Conservation (phyloP, 2,329 filamentous ascomycete species). For the Cercospora sp. region DNA sequence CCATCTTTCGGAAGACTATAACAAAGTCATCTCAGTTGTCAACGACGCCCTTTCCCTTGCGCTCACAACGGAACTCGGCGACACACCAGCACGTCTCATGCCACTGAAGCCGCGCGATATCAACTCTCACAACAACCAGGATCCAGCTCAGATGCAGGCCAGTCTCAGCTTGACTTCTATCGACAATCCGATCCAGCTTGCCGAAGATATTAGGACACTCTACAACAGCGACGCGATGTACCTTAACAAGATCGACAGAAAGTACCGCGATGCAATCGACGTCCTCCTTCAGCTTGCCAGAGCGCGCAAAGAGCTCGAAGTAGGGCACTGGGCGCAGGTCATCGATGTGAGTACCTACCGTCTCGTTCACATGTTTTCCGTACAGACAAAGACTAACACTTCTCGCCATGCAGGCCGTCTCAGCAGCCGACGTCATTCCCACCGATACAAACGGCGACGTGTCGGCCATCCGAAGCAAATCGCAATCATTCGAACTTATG, state of each 20-base stretch:
- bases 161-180: conserved; percentile 68
- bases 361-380: neutral
- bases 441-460: conserved; percentile 73
- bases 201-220: conserved; percentile 61
- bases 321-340: conserved; percentile 59
- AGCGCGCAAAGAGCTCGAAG: conserved; percentile 60
- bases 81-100: conserved; percentile 74
- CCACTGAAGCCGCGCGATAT: conserved; percentile 71
- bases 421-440: conserved; percentile 72
- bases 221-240: conserved; percentile 64
- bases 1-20: conserved; percentile 91
- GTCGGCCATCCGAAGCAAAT: conserved; percentile 73
- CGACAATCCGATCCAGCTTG: conserved; percentile 65
- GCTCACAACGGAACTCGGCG: conserved; percentile 80
- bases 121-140: conserved; percentile 36
- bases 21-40: conserved; percentile 87
- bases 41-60: conserved; percentile 89
- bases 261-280: conserved; percentile 60
- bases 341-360: conserved; percentile 59
- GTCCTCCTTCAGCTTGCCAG: conserved; percentile 62
- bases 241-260: conserved; percentile 58
- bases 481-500: conserved; percentile 76
- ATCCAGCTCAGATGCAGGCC: conserved; percentile 46
- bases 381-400: conserved; percentile 11
- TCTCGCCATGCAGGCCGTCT: conserved; percentile 8